phyloP scores from a whole-genome alignment of 805 yeast genomes.

The Hyphopichia homilentoma region DNA sequence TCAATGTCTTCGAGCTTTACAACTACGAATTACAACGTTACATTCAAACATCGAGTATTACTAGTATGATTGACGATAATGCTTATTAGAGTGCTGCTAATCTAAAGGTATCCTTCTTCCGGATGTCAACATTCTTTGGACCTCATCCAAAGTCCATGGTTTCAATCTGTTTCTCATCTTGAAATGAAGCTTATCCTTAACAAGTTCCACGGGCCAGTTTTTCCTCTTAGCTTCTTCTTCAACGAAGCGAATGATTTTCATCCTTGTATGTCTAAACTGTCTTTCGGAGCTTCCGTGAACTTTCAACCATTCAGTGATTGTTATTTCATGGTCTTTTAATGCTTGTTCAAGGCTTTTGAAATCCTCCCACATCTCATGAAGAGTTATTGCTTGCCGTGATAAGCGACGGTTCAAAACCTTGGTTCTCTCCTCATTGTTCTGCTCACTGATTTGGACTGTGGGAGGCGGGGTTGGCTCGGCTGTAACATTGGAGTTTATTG shows the following conservation, averaged over 20 bases:
- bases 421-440: constrained; percentile 11
- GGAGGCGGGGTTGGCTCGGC: not conserved
- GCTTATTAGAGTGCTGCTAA: too few species aligned
- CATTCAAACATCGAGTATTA: too few species aligned
- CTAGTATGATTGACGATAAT: too few species aligned
- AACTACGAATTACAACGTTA: too few species aligned
- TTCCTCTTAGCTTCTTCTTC: constrained; percentile 25
- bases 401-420: constrained; percentile 18
- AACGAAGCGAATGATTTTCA: constrained; percentile 23
- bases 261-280: constrained; percentile 25
- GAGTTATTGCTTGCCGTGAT: constrained; percentile 23
- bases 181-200: constrained; percentile 23
- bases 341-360: constrained; percentile 23
- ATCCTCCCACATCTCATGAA: constrained; percentile 33
- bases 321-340: constrained; percentile 18
- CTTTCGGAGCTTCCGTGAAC: constrained; percentile 27
- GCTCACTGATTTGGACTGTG: constrained; percentile 1
- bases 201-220: constrained; percentile 13
- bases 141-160: constrained; percentile 32
- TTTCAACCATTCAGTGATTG: constrained; percentile 27
- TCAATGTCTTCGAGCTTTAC: too few species aligned
- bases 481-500: too few species aligned
- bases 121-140: constrained; percentile 27
- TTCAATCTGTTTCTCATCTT: constrained; percentile 25
- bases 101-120: constrained; percentile 23